Base-by-base conservation (phyloP, 1,284 basidiomycete genomes). In the Gymnopus androsaceus region DNA sequence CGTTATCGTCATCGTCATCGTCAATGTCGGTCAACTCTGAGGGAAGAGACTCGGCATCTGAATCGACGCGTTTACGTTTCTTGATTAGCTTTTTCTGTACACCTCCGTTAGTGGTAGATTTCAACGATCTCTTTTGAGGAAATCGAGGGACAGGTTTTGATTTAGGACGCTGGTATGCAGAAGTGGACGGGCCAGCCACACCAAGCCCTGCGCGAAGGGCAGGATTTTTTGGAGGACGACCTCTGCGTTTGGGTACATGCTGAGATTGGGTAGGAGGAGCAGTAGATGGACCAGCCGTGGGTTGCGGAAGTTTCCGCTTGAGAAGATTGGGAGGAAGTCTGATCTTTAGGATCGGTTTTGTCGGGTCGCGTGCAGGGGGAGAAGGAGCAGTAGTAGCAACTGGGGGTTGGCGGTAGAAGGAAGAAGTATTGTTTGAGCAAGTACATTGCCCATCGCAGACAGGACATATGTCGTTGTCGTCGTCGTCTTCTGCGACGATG, bases 401-500 rank as follows among this genome's bases (percentile, higher is more conserved):
- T 57, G 59, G 60, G 58, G 58, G 59, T 58, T 59, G 59, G 59
- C 56, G 60, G 60, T 50, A 63, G 47, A 41, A 59, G 51, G 38
- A 57, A 25, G 49, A 56, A 44, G 54, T 57, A 41, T 58, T 45
- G 23, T 54, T 48, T 21, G 61, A 57, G 55, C 89, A 92, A 34
- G 87, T 90, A 75, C 89, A 92, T 66, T 89, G 85, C 67, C 86
- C 85, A 78, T 90, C 89, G 87, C 89, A 92, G 61, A 91, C 87
- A 17, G 87, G 88, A 70, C 89, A 92, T 59, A 91, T 89, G 69
- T 90, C 85, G 82, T 83, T 80, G 78, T 90, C 87, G 69, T 88
- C 85, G 74, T 83, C 81, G 72, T 81, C 79, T 70, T 76, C 74
- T 67, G 66, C 69, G 71, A 63, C 66, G 69, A 63, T 63, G 77